Conservation (phyloP, 257 asterid species). For the Mitragyna speciosa region DNA sequence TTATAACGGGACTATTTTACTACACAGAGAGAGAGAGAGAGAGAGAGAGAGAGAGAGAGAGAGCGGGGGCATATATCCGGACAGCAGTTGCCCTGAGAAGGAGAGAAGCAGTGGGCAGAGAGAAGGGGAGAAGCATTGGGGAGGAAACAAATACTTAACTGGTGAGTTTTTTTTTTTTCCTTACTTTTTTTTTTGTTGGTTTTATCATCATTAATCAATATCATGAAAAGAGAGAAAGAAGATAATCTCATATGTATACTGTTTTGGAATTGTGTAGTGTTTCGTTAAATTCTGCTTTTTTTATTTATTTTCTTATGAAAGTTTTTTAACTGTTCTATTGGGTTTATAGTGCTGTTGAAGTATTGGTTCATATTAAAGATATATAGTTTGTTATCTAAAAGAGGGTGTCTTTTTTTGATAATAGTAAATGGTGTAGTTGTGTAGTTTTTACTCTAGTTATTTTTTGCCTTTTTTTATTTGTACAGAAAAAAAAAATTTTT, state of each 20-base stretch:
- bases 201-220: neutral
- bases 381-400: neutral
- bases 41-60: no score
- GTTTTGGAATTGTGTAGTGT: neutral
- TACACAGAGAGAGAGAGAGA: no score
- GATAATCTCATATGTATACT: neutral
- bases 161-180: neutral
- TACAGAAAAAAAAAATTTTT: no score
- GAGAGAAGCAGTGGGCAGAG: neutral
- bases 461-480: neutral
- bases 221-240: neutral
- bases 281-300: neutral
- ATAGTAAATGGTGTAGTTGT: no score
- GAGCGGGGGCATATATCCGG: no score
- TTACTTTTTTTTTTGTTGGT: neutral
- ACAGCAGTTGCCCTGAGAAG: neutral
- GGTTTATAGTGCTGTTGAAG: neutral
- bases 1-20: neutral
- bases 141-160: neutral
- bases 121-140: neutral
- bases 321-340: constrained; percentile 18
- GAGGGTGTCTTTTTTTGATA: neutral
- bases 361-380: neutral
- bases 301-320: no score
- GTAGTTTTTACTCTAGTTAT: neutral